These are phyloP conservation scores for Fusarium sp. DNA, from an alignment of 2,329 filamentous ascomycete species.

Conservation along the genomic window DNA sequence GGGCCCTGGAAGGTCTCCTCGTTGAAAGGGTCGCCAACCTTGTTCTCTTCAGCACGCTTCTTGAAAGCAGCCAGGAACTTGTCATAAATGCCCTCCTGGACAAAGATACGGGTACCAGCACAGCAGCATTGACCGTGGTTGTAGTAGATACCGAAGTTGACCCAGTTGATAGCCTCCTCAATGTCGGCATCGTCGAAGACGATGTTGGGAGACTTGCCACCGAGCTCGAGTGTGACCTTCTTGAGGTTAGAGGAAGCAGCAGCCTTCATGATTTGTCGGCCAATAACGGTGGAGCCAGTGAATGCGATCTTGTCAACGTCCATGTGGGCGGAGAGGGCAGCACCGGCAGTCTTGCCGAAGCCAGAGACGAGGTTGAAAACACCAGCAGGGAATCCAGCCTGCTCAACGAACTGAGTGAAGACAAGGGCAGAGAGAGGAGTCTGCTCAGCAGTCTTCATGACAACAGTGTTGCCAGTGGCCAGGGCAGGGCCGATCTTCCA, in stretches of 20 bases:
- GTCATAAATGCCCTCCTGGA: constrained; percentile 89
- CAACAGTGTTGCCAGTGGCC: constrained; percentile 77
- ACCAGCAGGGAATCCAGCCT: constrained; percentile 83
- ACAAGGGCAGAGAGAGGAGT: constrained; percentile 78
- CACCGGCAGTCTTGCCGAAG: constrained; percentile 82
- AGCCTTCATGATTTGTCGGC: constrained; percentile 83
- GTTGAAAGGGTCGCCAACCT: constrained; percentile 85
- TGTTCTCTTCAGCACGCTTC: constrained; percentile 78
- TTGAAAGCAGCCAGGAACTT: constrained; percentile 87
- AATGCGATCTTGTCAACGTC: constrained; percentile 87
- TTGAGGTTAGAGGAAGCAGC: constrained; percentile 82
- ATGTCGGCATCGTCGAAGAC: constrained; percentile 84
- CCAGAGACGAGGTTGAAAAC: constrained; percentile 84
- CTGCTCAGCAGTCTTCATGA: constrained; percentile 83
- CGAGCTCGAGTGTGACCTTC: constrained; percentile 84
- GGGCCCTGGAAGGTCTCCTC: constrained; percentile 87
- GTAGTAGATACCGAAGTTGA: constrained; percentile 77
- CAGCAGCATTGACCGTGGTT: constrained; percentile 77
- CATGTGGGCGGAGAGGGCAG: constrained; percentile 81
- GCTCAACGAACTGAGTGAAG: constrained; percentile 74
- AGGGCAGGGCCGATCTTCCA: constrained; percentile 87
- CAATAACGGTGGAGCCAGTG: constrained; percentile 80
- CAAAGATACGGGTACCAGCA: constrained; percentile 85
- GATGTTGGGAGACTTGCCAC: constrained; percentile 85
- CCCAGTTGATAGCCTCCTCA: constrained; percentile 81